Evolutionary conservation across 192 early-diverging fungal species (phyloP).

Genomic region (Podila clonocystis): DNA sequence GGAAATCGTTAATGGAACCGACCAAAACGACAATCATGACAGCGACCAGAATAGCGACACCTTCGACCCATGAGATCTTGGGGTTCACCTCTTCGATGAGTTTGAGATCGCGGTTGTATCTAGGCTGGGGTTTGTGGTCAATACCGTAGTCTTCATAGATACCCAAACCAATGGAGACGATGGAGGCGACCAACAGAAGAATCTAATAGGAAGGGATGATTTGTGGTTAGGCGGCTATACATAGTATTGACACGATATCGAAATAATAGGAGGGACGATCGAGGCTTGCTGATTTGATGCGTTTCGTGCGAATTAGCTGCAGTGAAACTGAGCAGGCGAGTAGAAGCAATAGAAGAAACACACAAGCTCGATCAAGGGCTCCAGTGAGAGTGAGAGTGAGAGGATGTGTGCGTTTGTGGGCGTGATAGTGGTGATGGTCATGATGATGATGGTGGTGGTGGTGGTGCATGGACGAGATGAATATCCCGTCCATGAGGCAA

Average conservation of each 20-base stretch:
- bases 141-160: slow-evolving; percentile 77
- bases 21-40: slow-evolving; percentile 82
- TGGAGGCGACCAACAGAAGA: slow-evolving; percentile 76
- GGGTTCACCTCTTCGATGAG: not conserved
- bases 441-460: too few species aligned
- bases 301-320: too few species aligned
- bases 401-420: too few species aligned
- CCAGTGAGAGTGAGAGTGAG: too few species aligned
- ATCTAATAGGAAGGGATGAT: slow-evolving; percentile 55
- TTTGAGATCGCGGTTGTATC: slow-evolving; percentile 20
- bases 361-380: too few species aligned
- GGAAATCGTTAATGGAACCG: slow-evolving; percentile 84
- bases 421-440: too few species aligned
- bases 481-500: not conserved
- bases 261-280: too few species aligned
- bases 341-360: too few species aligned
- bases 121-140: slow-evolving; percentile 33
- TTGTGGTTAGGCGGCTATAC: too few species aligned
- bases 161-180: slow-evolving; percentile 79
- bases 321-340: too few species aligned
- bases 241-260: too few species aligned
- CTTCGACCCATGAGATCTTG: slow-evolving; percentile 85
- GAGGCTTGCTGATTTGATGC: too few species aligned
- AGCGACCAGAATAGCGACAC: slow-evolving; percentile 85
- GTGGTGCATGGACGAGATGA: not conserved